phyloP scores from a whole-genome alignment of 495 filamentous ascomycete species.

The Hypoxylon cercidicola region DNA sequence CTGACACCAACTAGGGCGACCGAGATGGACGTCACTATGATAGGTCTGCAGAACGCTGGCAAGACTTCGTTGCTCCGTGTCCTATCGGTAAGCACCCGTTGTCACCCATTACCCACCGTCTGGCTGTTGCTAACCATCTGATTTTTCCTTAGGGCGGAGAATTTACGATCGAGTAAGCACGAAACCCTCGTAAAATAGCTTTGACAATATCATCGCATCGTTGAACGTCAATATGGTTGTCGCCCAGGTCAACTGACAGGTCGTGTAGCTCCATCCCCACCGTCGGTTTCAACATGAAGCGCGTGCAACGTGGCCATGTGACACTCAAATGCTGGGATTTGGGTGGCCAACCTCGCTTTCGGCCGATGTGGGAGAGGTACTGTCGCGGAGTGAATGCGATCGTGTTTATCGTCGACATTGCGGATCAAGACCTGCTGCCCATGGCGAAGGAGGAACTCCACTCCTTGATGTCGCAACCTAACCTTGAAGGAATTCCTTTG shows the following conservation, averaged over 20 bases:
- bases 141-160: conserved; percentile 80
- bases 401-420: conserved; percentile 96
- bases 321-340: conserved; percentile 99
- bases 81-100: conserved; percentile 77
- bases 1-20: conserved; percentile 76
- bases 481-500: conserved; percentile 88
- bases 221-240: conserved; percentile 29
- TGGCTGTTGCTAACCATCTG: conserved; percentile 34
- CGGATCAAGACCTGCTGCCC: conserved; percentile 82
- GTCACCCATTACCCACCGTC: conserved; percentile 15
- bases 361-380: conserved; percentile 99
- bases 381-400: conserved; percentile 98
- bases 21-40: conserved; percentile 99
- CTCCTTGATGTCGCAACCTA: conserved; percentile 83
- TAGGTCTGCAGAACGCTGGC: conserved; percentile 97
- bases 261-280: conserved; percentile 91
- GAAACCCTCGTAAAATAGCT: conserved; percentile 18
- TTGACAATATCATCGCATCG: conserved; percentile 20
- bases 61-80: conserved; percentile 96
- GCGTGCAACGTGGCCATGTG: conserved; percentile 97
- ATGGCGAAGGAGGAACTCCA: conserved; percentile 93
- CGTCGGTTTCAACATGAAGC: conserved; percentile 99
- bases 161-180: conserved; percentile 97
- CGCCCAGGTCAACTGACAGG: conserved; percentile 54
- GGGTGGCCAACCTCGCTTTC: conserved; percentile 95